Conservation (phyloP, 2,329 filamentous ascomycete species). For the Aspergillus ochraceoroseus region DNA sequence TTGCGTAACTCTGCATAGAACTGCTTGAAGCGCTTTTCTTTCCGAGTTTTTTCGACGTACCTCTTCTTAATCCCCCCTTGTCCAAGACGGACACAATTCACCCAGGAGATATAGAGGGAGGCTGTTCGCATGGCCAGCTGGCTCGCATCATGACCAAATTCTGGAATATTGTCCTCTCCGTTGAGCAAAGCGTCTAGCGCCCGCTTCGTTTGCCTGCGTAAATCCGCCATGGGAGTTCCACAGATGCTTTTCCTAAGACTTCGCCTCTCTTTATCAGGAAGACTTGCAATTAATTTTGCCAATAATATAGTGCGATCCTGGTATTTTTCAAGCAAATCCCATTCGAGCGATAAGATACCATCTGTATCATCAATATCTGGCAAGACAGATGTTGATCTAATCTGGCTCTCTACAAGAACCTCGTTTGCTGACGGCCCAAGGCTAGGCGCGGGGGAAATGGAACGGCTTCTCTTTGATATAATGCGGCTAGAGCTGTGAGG, state of each 20-base stretch:
- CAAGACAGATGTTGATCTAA: conserved; percentile 2
- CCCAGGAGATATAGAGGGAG: conserved; percentile 33
- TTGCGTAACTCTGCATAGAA: conserved; percentile 32
- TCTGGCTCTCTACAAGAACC: background rate
- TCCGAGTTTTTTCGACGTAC: conserved; percentile 23
- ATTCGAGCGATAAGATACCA: conserved; percentile 32
- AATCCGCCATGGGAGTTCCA: conserved; percentile 10
- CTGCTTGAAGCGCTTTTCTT: conserved; percentile 23
- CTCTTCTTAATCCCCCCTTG: conserved; percentile 20
- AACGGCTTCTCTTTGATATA: conserved; percentile 11
- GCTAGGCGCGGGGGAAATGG: conserved; percentile 19
- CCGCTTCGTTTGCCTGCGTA: conserved; percentile 15
- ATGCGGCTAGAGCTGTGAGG: background rate
- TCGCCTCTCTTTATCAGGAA: conserved; percentile 21
- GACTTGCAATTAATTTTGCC: conserved; percentile 27
- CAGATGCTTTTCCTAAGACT: conserved; percentile 15
- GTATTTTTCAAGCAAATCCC: conserved; percentile 34
- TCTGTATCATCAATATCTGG: conserved; percentile 24
- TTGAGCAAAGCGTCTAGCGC: conserved; percentile 19
- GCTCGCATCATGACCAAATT: conserved; percentile 9
- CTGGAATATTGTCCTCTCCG: conserved; percentile 6
- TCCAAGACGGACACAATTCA: conserved; percentile 22
- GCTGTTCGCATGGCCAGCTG: conserved; percentile 24
- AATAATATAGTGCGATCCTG: conserved; percentile 38
- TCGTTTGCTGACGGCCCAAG: conserved; percentile 10